A percentile compares a stretch with the other conserved stretches of the same genome.
These are phyloP conservation scores for Paramecium tetraurelia DNA, from an alignment of 73 alveolate species.

Conservation along the genomic window DNA sequence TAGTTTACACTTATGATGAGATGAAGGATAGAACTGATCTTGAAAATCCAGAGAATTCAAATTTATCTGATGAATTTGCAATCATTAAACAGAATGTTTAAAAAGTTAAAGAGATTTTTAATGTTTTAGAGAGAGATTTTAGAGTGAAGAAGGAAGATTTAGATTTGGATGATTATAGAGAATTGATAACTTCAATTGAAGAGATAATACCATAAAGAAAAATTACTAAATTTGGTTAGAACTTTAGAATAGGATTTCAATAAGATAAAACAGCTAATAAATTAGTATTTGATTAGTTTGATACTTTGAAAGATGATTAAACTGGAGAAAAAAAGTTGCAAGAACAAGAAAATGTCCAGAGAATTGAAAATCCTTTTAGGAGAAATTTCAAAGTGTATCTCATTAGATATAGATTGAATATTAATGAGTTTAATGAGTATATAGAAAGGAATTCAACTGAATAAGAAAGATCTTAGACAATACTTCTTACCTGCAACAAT, in stretches of 20 bases:
- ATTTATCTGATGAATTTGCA: constrained; percentile 40
- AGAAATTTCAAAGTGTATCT: constrained; percentile 18
- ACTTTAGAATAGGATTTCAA: neutral
- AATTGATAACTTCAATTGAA: constrained; percentile 29
- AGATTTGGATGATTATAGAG: constrained; percentile 45
- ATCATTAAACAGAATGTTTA: constrained; percentile 35
- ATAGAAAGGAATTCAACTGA: neutral
- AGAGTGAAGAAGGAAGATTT: constrained; percentile 42
- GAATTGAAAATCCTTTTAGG: neutral
- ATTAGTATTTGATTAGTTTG: neutral
- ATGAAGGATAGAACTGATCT: constrained; percentile 29
- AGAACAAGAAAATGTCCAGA: constrained; percentile 34
- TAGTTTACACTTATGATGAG: constrained; percentile 57
- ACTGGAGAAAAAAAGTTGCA: neutral
- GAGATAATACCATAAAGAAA: constrained; percentile 47
- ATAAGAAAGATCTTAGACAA: neutral
- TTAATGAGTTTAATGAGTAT: neutral
- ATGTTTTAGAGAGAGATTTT: constrained; percentile 39
- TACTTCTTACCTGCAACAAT: neutral
- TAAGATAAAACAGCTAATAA: neutral
- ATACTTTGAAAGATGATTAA: constrained; percentile 15
- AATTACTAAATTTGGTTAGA: constrained; percentile 31
- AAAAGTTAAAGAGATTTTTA: constrained; percentile 26
- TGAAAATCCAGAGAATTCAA: constrained; percentile 43
- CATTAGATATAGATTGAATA: neutral